Evolutionary conservation across 345 rosid species (phyloP).

Genomic region (Lepidium didymum): DNA sequence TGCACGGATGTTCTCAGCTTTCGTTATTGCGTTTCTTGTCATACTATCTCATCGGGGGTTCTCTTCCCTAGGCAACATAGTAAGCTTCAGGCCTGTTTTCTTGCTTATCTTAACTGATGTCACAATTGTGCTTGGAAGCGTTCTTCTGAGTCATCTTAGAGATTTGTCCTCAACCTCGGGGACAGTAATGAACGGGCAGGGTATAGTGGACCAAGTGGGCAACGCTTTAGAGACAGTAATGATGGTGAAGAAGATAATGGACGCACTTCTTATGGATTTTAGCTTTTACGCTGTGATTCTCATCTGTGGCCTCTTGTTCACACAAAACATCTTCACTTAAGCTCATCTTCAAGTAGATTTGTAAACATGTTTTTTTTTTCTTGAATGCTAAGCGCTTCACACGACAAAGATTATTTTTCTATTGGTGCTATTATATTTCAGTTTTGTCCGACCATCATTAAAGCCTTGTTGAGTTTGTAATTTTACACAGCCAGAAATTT

Average conservation of each 20-base stretch:
- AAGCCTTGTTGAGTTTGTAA: not conserved
- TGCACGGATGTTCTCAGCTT: constrained; percentile 43
- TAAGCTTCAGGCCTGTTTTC: constrained; percentile 63
- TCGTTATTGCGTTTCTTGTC: constrained; percentile 41
- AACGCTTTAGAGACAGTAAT: constrained; percentile 55
- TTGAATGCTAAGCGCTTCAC: not conserved
- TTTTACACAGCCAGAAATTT: not conserved
- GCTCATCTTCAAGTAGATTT: not conserved
- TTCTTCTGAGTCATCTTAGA: constrained; percentile 32
- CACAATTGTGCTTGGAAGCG: constrained; percentile 42
- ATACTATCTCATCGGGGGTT: constrained; percentile 48
- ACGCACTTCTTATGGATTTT: constrained; percentile 64
- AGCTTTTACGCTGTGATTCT: constrained; percentile 52
- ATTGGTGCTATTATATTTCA: not conserved
- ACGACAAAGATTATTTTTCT: not conserved
- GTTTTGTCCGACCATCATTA: not conserved
- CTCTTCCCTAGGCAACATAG: constrained; percentile 44
- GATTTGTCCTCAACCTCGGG: not conserved
- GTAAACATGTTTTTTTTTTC: not conserved
- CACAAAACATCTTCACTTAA: constrained; percentile 13
- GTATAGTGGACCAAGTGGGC: constrained; percentile 56
- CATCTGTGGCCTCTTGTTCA: constrained; percentile 48
- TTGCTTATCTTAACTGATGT: constrained; percentile 53
- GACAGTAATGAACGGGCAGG: constrained; percentile 27
- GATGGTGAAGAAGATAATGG: constrained; percentile 51